Evolutionary conservation across 257 asterid genomes (phyloP).

Genomic region (Nicotiana paniculata): DNA sequence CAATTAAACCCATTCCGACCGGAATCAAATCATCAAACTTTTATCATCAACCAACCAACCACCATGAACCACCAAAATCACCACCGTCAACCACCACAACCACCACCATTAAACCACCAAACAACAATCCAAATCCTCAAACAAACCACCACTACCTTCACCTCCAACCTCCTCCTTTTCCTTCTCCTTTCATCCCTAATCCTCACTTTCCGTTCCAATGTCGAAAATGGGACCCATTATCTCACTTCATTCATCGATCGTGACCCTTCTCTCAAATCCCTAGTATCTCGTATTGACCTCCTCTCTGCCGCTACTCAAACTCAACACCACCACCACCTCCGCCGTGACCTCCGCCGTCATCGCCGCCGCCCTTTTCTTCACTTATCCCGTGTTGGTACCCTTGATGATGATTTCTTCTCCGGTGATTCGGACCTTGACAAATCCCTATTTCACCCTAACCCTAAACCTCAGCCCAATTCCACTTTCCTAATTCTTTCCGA

Average conservation of each 20-base stretch:
- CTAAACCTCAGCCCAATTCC: conserved; percentile 38
- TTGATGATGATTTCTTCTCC: conserved; percentile 86
- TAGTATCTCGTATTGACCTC: conserved; percentile 69
- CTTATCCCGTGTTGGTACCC: conserved; percentile 79
- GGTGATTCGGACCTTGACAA: conserved; percentile 80
- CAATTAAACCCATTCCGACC: not conserved
- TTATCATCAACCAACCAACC: not conserved
- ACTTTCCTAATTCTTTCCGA: conserved; percentile 37
- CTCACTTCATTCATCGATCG: conserved; percentile 67
- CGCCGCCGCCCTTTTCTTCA: conserved; percentile 84
- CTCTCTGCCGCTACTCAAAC: conserved; percentile 18
- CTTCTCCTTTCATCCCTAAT: conserved; percentile 50
- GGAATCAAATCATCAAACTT: not conserved
- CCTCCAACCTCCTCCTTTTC: conserved; percentile 48
- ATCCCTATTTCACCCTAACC: conserved; percentile 53
- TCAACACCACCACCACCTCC: conserved; percentile 17
- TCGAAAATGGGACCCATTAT: conserved; percentile 56
- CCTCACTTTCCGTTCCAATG: conserved; percentile 66
- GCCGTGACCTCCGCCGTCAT: conserved; percentile 30
- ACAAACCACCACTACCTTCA: conserved; percentile 40
- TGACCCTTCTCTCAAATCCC: conserved; percentile 67
- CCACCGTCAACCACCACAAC: conserved; percentile 23
- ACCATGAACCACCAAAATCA: not conserved
- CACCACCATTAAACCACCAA: conserved; percentile 37
- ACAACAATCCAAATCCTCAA: conserved; percentile 57